A percentile compares a stretch with the other conserved stretches of the same genome.
Evolutionary conservation across 1,139 yeast genomes (phyloP).

Genomic region (Maudiozyma humilis): DNA sequence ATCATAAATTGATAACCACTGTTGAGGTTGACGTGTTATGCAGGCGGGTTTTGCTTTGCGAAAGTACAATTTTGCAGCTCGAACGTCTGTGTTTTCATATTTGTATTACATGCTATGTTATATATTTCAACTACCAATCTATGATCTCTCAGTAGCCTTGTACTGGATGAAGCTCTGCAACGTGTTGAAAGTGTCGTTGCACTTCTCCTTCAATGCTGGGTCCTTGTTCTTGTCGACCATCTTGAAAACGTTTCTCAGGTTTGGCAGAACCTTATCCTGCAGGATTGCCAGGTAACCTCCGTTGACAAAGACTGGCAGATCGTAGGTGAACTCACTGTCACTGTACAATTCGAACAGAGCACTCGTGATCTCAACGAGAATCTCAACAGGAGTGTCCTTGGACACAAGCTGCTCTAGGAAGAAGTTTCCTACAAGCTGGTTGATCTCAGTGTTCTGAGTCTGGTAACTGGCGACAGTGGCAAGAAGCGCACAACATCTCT

Average conservation of each 20-base stretch:
- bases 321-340: conserved; percentile 63
- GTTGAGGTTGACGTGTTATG: too few species aligned
- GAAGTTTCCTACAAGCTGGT: conserved; percentile 41
- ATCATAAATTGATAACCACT: too few species aligned
- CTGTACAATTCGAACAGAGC: conserved; percentile 70
- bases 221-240: conserved; percentile 59
- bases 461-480: conserved; percentile 47
- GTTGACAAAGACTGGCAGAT: conserved; percentile 55
- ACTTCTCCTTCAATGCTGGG: conserved; percentile 49
- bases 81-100: too few species aligned
- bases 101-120: too few species aligned
- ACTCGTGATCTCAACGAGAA: conserved; percentile 55
- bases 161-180: conserved; percentile 71
- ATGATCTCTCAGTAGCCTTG: conserved; percentile 41
- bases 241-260: conserved; percentile 44
- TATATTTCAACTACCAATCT: not conserved
- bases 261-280: conserved; percentile 37
- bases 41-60: too few species aligned
- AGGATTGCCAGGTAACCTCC: conserved; percentile 44
- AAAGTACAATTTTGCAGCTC: too few species aligned
- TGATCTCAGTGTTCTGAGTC: conserved; percentile 38
- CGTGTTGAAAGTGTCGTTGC: conserved; percentile 61
- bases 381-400: conserved; percentile 26
- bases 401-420: conserved; percentile 33
- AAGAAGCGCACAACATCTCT: conserved; percentile 40